Evolutionary conservation across 495 filamentous ascomycete genomes (phyloP), one percentile per base, ranked within the genome.

Genomic region (Mycothermus thermophilus): DNA sequence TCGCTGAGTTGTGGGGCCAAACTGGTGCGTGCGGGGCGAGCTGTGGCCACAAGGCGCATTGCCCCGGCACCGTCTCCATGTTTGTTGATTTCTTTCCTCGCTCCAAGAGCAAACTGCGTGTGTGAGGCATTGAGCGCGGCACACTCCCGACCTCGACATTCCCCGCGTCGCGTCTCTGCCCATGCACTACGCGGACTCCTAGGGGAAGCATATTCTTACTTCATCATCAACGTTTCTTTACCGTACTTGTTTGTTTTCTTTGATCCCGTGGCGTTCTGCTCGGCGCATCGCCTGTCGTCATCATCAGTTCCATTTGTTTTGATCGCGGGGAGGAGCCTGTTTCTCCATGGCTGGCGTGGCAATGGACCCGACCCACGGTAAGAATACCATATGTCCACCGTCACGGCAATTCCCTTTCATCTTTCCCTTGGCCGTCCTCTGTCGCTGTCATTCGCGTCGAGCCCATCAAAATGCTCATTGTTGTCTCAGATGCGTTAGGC

Each of bases 301-400:
- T 34, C 22, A n/a, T n/a, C n/a, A n/a, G n/a, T n/a, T n/a, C n/a
- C n/a, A n/a, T 23, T 10, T 51, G 44, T 51, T 47, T 49, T 51
- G 47, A 42, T 34, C 22, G 27, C 38, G n/a, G n/a, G n/a, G n/a
- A n/a, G n/a, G n/a, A n/a, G n/a, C 30, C 30, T 41, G 35, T 39
- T 38, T 33, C 27, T 40, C 38, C 26, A 40, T 23, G 32, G 21
- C 43, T 44, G 42, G 34, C 32, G 37, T 40, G 32, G 40, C 41
- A 23, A 57, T 57, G 53, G 53, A 54, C 46, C 44, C 51, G 44
- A 42, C 41, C 42, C 45, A 54, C 41, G 53, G 53, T 57, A 46
- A 44, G 53, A 11, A 38, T 23, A 20, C 36, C 24, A 15, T 28
- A 21, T 22, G 29, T 30, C 29, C 21, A 25, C 28, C 35, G 20